These are phyloP conservation scores for Tolypocladium tropicale DNA, from an alignment of 2,329 filamentous ascomycete genomes.

Conservation along the genomic window DNA sequence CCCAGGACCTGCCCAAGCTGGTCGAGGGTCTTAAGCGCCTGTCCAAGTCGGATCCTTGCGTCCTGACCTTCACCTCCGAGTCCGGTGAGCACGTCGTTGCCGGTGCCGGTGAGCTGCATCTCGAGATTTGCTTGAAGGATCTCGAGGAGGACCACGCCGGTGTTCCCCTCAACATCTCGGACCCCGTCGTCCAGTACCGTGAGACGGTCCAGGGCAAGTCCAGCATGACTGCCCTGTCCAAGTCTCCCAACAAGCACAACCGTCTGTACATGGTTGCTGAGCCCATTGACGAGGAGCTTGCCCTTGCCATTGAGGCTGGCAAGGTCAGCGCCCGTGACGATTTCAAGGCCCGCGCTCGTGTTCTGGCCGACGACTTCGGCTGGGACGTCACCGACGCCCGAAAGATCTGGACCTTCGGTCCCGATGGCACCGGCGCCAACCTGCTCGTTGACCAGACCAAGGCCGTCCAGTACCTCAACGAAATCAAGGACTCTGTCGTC, in stretches of 20 bases:
- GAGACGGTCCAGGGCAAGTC: slow-evolving; percentile 82
- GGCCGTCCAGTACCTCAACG: slow-evolving; percentile 98
- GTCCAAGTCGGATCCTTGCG: slow-evolving; percentile 99
- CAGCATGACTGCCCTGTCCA: slow-evolving; percentile 93
- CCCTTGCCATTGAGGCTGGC: slow-evolving; percentile 80
- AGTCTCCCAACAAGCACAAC: slow-evolving; percentile 99
- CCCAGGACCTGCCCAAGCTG: slow-evolving; percentile 97
- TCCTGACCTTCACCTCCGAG: slow-evolving; percentile 78
- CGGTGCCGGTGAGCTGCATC: slow-evolving; percentile 97
- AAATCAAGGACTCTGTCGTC: slow-evolving; percentile 99
- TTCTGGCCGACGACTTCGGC: slow-evolving; percentile 91
- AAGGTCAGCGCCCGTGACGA: slow-evolving; percentile 94
- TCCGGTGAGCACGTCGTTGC: slow-evolving; percentile 99
- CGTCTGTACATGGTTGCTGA: slow-evolving; percentile 94
- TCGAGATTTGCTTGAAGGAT: slow-evolving; percentile 99
- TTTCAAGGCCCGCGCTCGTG: slow-evolving; percentile 95
- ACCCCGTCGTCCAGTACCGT: slow-evolving; percentile 97
- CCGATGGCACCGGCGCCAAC: slow-evolving; percentile 96
- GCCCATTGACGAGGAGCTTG: slow-evolving; percentile 86
- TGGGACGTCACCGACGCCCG: slow-evolving; percentile 99
- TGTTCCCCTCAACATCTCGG: slow-evolving; percentile 94
- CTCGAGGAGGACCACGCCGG: slow-evolving; percentile 98
- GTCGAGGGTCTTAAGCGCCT: slow-evolving; percentile 99
- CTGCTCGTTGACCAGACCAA: slow-evolving; percentile 99
- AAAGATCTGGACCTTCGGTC: slow-evolving; percentile 99